Percentiles rank a stretch among this genome's conserved stretches.
Conservation (phyloP, 306 rosid genomes). For the Lupinus albus region DNA sequence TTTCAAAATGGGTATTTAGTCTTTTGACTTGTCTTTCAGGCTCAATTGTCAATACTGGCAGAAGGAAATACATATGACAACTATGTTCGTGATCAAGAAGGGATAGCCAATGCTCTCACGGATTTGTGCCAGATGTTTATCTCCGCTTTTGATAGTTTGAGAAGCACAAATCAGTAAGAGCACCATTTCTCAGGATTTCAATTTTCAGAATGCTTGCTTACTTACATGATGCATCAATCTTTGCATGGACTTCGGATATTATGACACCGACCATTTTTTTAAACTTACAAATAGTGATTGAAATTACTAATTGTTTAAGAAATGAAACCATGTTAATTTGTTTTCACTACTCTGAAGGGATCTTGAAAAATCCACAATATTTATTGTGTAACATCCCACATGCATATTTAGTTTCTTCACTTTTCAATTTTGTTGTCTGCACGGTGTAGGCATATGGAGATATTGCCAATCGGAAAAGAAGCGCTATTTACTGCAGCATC, state of each 20-base stretch:
- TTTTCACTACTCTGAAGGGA: not conserved
- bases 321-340: conserved; percentile 1
- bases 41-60: conserved; percentile 55
- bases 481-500: conserved; percentile 76
- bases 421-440: not conserved
- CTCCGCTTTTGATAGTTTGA: conserved; percentile 67
- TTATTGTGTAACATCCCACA: not conserved
- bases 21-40: conserved; percentile 52
- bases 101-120: conserved; percentile 40
- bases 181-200: conserved; percentile 29
- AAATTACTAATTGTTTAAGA: not conserved
- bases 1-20: conserved; percentile 11
- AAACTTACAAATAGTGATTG: no score
- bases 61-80: conserved; percentile 40
- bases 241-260: conserved; percentile 20
- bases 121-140: conserved; percentile 60
- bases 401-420: conserved; percentile 4
- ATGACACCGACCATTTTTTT: conserved; percentile 1
- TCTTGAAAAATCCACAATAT: conserved; percentile 6
- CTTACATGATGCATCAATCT: not conserved
- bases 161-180: conserved; percentile 66
- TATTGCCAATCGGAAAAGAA: conserved; percentile 61
- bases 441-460: conserved; percentile 59
- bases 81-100: conserved; percentile 40
- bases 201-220: conserved; percentile 13